These are phyloP conservation scores for Penicillium cataractarum DNA, from an alignment of 495 filamentous ascomycete species.

Conservation along the genomic window DNA sequence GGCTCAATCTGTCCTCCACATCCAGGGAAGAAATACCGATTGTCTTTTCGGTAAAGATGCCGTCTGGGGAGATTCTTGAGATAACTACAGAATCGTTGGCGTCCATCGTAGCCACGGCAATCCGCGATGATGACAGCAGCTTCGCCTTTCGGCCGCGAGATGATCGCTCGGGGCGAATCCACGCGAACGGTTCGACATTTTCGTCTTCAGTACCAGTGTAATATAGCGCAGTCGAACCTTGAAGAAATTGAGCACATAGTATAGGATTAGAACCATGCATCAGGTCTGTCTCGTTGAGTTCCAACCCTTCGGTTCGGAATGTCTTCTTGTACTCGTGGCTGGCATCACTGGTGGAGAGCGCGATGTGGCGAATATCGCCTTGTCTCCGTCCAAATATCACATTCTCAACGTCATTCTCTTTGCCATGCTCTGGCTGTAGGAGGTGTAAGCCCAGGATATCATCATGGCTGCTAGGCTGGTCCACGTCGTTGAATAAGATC, in stretches of 20 bases:
- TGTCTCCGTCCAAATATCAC: conserved; percentile 46
- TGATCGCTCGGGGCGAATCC: conserved; percentile 33
- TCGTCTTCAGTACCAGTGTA: conserved; percentile 33
- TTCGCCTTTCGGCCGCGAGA: conserved; percentile 52
- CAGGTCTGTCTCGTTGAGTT: conserved; percentile 40
- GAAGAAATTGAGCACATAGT: conserved; percentile 51
- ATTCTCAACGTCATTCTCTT: conserved; percentile 35
- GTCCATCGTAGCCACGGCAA: conserved; percentile 56
- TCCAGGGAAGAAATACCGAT: conserved; percentile 36
- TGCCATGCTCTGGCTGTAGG: conserved; percentile 41
- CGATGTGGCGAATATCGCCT: conserved; percentile 44
- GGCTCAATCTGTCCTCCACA: conserved; percentile 25
- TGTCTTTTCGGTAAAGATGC: conserved; percentile 39
- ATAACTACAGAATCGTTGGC: conserved; percentile 50
- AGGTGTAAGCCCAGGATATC: conserved; percentile 65
- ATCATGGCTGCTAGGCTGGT: conserved; percentile 59
- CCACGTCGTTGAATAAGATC: conserved; percentile 55
- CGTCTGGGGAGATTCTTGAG: conserved; percentile 48
- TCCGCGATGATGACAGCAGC: conserved; percentile 50
- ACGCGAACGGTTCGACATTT: conserved; percentile 43
- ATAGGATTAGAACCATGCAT: conserved; percentile 36
- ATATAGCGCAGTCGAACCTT: conserved; percentile 52
- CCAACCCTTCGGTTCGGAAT: conserved; percentile 36
- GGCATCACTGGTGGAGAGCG: conserved; percentile 32
- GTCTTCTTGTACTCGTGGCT: conserved; percentile 35